A percentile compares a stretch with the other conserved stretches of the same genome.
phyloP scores from a whole-genome alignment of 1,139 yeast genomes.

The Sugiyamaella japonica region DNA sequence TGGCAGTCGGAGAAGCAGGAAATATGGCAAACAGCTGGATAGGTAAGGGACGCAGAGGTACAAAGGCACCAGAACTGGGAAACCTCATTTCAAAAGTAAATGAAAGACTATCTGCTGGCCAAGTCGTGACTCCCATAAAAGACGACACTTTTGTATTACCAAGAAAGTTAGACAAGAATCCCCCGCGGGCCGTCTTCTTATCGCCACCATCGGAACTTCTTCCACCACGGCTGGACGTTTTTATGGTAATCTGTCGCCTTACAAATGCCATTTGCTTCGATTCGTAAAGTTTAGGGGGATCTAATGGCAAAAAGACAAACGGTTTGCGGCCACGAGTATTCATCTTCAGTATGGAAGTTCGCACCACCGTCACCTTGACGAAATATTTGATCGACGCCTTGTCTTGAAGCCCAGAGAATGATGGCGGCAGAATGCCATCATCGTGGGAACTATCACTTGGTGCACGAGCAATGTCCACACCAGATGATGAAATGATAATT shows the following conservation, averaged over 20 bases:
- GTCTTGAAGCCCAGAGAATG: conserved; percentile 50
- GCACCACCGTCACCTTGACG: conserved; percentile 59
- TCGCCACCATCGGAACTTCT: neutral
- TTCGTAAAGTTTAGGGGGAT: conserved; percentile 39
- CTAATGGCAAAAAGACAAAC: conserved; percentile 56
- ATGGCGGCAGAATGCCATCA: conserved; percentile 55
- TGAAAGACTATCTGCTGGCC: conserved; percentile 22
- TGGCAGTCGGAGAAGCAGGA: conserved; percentile 23
- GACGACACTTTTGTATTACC: conserved; percentile 18
- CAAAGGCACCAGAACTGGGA: conserved; percentile 29
- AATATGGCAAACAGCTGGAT: conserved; percentile 30
- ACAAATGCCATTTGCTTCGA: conserved; percentile 37
- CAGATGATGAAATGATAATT: conserved; percentile 43
- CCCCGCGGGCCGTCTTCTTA: conserved; percentile 15
- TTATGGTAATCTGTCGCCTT: conserved; percentile 32
- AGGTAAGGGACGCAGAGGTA: conserved; percentile 33
- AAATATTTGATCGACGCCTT: conserved; percentile 53
- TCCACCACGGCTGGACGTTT: conserved; percentile 17
- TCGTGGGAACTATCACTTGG: conserved; percentile 42
- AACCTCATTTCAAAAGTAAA: conserved; percentile 35
- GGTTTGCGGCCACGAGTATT: conserved; percentile 54
- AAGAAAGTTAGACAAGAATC: conserved; percentile 16
- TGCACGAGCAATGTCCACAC: conserved; percentile 33
- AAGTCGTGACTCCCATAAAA: conserved; percentile 24
- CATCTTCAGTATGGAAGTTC: conserved; percentile 53